phyloP scores from a whole-genome alignment of 345 rosid species.

The Populus tremula region DNA sequence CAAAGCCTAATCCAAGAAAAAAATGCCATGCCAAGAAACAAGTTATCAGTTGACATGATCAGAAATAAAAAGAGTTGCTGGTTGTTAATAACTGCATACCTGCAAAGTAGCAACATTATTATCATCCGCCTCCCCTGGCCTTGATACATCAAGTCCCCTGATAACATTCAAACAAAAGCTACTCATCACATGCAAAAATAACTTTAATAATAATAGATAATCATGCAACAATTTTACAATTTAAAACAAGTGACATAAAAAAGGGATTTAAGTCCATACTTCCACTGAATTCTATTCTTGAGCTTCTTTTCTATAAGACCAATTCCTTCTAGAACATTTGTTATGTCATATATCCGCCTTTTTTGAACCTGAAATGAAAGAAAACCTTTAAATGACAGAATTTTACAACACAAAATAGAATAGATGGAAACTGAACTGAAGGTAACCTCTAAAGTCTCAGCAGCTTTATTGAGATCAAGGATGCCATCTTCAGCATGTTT shows the following conservation, averaged over 20 bases:
- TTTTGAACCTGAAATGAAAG: slow-evolving; percentile 75
- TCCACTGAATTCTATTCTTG: slow-evolving; percentile 97
- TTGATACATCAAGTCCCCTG: slow-evolving; percentile 90
- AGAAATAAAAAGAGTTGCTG: neutral
- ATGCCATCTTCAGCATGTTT: slow-evolving; percentile 95
- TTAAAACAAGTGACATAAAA: slow-evolving; percentile 7
- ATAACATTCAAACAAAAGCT: slow-evolving; percentile 22
- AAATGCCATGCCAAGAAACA: slow-evolving; percentile 9
- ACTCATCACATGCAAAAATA: slow-evolving; percentile 12
- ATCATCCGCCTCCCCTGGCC: slow-evolving; percentile 74
- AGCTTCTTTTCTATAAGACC: slow-evolving; percentile 96
- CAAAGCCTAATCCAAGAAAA: neutral
- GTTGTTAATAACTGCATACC: slow-evolving; percentile 43
- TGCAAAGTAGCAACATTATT: slow-evolving; percentile 71
- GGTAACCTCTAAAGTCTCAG: slow-evolving; percentile 82
- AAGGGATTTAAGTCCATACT: slow-evolving; percentile 43
- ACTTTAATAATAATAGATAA: neutral
- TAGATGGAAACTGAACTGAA: slow-evolving; percentile 10
- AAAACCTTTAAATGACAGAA: slow-evolving; percentile 21
- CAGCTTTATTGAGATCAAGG: slow-evolving; percentile 95
- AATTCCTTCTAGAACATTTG: slow-evolving; percentile 98
- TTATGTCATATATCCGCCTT: slow-evolving; percentile 94
- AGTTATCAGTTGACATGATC: neutral
- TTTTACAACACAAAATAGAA: neutral
- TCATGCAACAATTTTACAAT: neutral